A percentile compares a stretch with the other conserved stretches of the same genome.
phyloP scores from a whole-genome alignment of 2,329 filamentous ascomycete genomes.

The Hymenoscyphus salicellus region DNA sequence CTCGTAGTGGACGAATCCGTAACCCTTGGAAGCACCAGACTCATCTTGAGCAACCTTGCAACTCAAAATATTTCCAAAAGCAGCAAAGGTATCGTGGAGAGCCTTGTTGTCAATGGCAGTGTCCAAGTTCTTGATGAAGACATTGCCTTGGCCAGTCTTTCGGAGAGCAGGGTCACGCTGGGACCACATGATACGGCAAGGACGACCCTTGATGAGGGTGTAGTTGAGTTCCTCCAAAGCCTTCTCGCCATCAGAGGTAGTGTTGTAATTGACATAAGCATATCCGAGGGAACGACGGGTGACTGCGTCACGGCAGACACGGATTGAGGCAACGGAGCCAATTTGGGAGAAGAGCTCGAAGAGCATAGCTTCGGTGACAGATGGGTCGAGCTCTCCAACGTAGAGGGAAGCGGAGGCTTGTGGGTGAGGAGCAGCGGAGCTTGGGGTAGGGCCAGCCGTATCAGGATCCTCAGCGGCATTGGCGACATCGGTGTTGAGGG shows the following conservation, averaged over 20 bases:
- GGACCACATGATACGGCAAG: conserved; percentile 99
- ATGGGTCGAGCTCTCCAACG: conserved; percentile 95
- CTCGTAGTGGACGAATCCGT: conserved; percentile 99
- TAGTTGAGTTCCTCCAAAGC: conserved; percentile 99
- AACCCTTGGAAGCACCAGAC: conserved; percentile 93
- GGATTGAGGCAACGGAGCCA: conserved; percentile 96
- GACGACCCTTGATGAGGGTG: conserved; percentile 96
- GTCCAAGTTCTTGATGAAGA: conserved; percentile 99
- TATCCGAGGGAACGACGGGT: conserved; percentile 98
- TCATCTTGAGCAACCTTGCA: conserved; percentile 99
- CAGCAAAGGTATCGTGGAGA: conserved; percentile 97
- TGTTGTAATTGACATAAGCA: conserved; percentile 99
- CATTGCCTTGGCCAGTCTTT: conserved; percentile 98
- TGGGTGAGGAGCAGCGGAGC: conserved; percentile 70
- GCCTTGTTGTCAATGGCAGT: conserved; percentile 99
- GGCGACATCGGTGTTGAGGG: conserved; percentile 72
- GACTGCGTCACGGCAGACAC: conserved; percentile 98
- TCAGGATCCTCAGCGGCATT: conserved; percentile 56
- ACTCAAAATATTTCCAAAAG: conserved; percentile 97
- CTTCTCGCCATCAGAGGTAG: conserved; percentile 92
- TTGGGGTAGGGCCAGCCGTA: conserved; percentile 66
- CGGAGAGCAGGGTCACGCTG: conserved; percentile 98
- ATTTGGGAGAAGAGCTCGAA: conserved; percentile 99
- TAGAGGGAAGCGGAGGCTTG: conserved; percentile 97
- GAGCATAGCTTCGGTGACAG: conserved; percentile 99